These are phyloP conservation scores for Suillus variegatus DNA, from an alignment of 768 basidiomycete species.

Conservation along the genomic window DNA sequence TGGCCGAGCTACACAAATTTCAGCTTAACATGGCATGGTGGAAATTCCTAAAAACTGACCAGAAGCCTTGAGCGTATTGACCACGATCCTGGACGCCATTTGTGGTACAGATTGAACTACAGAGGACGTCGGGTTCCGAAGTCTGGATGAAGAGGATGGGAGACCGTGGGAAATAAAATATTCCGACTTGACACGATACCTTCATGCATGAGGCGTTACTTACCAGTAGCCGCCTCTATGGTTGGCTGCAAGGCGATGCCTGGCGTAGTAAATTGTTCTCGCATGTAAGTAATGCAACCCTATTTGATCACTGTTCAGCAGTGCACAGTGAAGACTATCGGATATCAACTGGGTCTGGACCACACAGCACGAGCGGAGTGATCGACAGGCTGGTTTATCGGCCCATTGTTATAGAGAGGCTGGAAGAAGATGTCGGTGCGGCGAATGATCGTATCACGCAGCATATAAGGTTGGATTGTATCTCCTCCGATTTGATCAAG, in stretches of 20 bases:
- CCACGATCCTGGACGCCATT: conserved; percentile 75
- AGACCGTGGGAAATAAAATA: conserved; percentile 33
- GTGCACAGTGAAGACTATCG: background rate
- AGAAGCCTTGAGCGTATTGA: conserved; percentile 62
- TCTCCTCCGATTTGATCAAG: background rate
- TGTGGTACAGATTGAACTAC: conserved; percentile 10
- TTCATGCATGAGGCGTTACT: background rate
- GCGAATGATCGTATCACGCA: background rate
- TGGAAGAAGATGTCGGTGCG: background rate
- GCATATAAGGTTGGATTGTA: background rate
- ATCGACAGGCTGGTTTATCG: background rate
- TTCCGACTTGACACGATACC: conserved; percentile 31
- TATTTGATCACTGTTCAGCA: background rate
- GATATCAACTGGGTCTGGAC: background rate
- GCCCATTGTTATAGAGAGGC: background rate
- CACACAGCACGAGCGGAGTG: background rate
- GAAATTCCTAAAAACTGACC: conserved; percentile 37
- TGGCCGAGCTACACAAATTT: conserved; percentile 48
- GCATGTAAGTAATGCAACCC: background rate
- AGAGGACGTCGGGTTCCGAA: conserved; percentile 9
- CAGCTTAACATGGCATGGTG: background rate
- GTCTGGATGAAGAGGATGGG: conserved; percentile 10
- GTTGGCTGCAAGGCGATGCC: background rate
- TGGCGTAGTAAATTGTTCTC: background rate
- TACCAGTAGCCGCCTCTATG: background rate